Percentiles rank a stretch among this genome's conserved stretches.
Conservation (phyloP, 495 filamentous ascomycete genomes). For the Glutinoglossum americanum region DNA sequence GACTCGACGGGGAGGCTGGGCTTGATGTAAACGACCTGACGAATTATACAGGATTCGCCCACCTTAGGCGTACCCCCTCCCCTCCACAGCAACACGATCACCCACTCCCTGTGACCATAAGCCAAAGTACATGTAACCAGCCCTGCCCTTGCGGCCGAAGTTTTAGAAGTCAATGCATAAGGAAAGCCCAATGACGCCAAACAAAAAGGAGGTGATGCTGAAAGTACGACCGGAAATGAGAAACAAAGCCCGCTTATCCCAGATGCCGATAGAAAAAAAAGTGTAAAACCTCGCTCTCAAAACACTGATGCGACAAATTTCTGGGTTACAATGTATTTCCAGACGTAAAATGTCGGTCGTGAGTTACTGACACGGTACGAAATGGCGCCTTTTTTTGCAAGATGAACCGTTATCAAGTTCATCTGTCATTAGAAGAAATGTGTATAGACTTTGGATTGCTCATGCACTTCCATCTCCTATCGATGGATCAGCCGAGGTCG, state of each 20-base stretch:
- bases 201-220: neutral
- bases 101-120: neutral
- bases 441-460: conserved; percentile 94
- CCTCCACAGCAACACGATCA: neutral
- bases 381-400: neutral
- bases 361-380: neutral
- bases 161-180: neutral
- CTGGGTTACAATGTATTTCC: neutral
- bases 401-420: conserved; percentile 4
- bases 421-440: conserved; percentile 65
- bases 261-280: neutral
- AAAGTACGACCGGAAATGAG: conserved; percentile 1
- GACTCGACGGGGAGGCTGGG: neutral
- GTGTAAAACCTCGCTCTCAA: neutral
- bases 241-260: conserved; percentile 1
- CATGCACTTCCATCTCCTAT: conserved; percentile 99
- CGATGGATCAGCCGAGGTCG: conserved; percentile 15
- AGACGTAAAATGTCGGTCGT: neutral
- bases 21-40: neutral
- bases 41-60: neutral
- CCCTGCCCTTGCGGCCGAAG: neutral
- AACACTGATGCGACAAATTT: neutral
- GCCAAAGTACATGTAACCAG: conserved; percentile 1
- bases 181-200: neutral
- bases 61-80: neutral